phyloP scores from a whole-genome alignment of 2,329 filamentous ascomycete species.

The Hypocreales sp. region DNA sequence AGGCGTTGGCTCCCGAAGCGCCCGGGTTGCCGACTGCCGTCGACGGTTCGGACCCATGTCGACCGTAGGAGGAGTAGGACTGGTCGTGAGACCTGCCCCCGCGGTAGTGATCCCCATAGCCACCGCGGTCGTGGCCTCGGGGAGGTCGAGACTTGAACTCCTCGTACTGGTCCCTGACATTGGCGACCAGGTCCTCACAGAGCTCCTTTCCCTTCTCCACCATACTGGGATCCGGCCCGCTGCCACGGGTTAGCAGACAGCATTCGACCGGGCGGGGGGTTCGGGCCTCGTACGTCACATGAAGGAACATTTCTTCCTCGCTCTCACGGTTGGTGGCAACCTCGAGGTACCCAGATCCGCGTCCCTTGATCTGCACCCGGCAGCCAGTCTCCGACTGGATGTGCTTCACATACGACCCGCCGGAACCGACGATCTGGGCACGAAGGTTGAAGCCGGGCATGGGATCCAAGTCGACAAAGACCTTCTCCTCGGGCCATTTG shows the following conservation, averaged over 20 bases:
- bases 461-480: constrained; percentile 79
- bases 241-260: constrained; percentile 16
- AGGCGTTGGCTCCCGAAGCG: constrained; percentile 12
- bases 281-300: constrained; percentile 65
- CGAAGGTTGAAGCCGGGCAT: constrained; percentile 91
- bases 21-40: constrained; percentile 20
- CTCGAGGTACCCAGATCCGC: constrained; percentile 88
- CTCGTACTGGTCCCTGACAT: constrained; percentile 82
- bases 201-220: constrained; percentile 78
- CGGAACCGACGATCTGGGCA: constrained; percentile 88
- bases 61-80: constrained; percentile 13
- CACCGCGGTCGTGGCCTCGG: constrained; percentile 37
- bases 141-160: constrained; percentile 74
- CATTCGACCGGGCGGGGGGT: too few species aligned
- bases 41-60: constrained; percentile 12
- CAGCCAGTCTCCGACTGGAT: constrained; percentile 93
- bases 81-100: constrained; percentile 10
- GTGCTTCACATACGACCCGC: constrained; percentile 92
- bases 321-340: constrained; percentile 76
- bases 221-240: constrained; percentile 74
- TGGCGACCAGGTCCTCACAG: constrained; percentile 73
- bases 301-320: constrained; percentile 91
- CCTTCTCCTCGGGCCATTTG: constrained; percentile 97
- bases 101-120: constrained; percentile 15
- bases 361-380: constrained; percentile 95